Base-by-base conservation (phyloP, 495 filamentous ascomycete genomes). In the Aspergillus mulundensis region DNA sequence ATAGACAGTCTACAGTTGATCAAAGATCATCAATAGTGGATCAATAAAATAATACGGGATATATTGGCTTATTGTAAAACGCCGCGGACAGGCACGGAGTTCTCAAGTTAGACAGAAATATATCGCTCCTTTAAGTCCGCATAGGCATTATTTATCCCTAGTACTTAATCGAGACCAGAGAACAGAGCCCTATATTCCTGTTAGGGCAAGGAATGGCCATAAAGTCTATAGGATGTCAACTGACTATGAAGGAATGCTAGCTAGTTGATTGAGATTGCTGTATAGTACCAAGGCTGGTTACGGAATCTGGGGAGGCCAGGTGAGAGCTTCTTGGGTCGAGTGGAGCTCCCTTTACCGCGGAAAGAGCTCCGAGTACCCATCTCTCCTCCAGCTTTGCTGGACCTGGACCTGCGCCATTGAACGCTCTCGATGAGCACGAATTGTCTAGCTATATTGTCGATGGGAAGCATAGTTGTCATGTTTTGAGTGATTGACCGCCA, bases 401-500 rank as follows among this genome's bases (percentile, higher is more conserved):
- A 15, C 32, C 32, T 36, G 32, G 32, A 15, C 32, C 32, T 36
- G 32, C 32, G 6, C 32, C 12, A 2, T 36, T 36, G 5, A 14
- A 36, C n/a, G 7, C 2, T 11, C 11, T 10, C 32, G 5, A 36
- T 36, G 32, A 10, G 12, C 32, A 18, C 38, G 38, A 15, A 40
- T 6, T 38, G 12, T 38, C 7, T 5, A 8, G 34, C 25, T 28
- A 28, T 28, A 3, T 28, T 4, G 8, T 28, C 25, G 25, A n/a
- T 8, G 8, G 12, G 32, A 36, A 36, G 12, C 8, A 36, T 11
- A 18, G 12, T 40, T 40, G 38, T 18, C n/a, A 21, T 24, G 14
- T n/a, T 8, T n/a, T 18, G 8, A 19, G n/a, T 18, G 16, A 50
- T 25, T 50, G 48, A 50, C 48, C 48, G 48, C 48, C 48, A 40